Base-by-base conservation (phyloP, 139 green algal genomes). In the Tetraselmis striata region DNA sequence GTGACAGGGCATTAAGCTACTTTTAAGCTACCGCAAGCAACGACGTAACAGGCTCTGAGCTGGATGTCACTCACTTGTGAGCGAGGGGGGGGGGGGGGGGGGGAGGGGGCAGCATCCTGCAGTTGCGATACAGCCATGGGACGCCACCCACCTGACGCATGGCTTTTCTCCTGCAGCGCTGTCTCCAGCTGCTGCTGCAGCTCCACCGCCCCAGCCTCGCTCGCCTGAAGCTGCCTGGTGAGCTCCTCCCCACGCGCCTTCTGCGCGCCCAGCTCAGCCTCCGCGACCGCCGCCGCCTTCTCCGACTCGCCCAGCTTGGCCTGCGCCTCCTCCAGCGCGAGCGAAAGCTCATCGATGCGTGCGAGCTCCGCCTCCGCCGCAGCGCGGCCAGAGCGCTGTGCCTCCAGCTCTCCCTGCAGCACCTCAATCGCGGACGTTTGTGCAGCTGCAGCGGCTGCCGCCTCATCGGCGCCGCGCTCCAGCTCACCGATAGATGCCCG, bases 401-500 rank as follows among this genome's bases (percentile, higher is more conserved):
- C 32, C 31, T 31, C 25, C 78, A 30, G 5, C 26, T n/a, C 11
- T 11, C 2, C 22, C 1, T 2, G 11, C 25, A 1, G 2, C 2
- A 30, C 11, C 78, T 2, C 32, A 1, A 75, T 75, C 29, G 28
- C 24, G 29, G 22, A 1, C 1, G 25, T 24, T 30, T 80, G 77
- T 2, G 32, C 59, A 80, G 31, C 27, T 76, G 30, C 30, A 78
- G 1, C 29, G 25, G 1, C 32, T 2, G 45, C 23, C 2, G 23
- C 59, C 77, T 0, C 25, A 1, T 28, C 80, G 75, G 29, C 0
- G 29, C 45, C 26, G 23, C 76, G 28, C 1, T 59, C 78, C 80
- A 94, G 77, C 29, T 86, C 85, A 2, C 79, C 30, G 1, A 84
- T 85, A 0, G 87, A 85, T 2, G 86, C 88, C 11, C 32, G 81